These are phyloP conservation scores for Rhododendron vialii DNA, from an alignment of 148 eudicot genomes.

Conservation along the genomic window DNA sequence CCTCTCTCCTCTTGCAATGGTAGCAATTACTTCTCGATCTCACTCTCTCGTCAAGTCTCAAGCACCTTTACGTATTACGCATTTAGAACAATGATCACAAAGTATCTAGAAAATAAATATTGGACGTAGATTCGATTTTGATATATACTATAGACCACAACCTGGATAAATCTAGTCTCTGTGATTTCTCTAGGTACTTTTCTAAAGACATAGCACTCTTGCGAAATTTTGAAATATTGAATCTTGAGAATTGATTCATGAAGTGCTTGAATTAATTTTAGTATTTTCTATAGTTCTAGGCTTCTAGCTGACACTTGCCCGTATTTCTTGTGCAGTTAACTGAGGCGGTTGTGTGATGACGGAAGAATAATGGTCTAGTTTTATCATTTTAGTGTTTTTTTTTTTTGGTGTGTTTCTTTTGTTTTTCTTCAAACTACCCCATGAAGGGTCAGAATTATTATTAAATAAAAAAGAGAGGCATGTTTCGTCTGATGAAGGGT, in stretches of 20 bases:
- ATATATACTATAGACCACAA: background rate
- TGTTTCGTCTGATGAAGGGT: background rate
- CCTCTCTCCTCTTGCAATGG: conserved; percentile 41
- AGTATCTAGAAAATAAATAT: too few relatives aligned
- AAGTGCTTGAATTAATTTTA: background rate
- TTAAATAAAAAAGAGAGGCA: background rate
- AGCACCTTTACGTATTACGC: too few relatives aligned
- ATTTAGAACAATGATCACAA: too few relatives aligned
- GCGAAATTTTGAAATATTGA: background rate
- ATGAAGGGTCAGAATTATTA: background rate
- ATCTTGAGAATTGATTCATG: background rate
- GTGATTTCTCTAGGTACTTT: background rate
- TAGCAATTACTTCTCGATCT: background rate
- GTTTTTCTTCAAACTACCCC: background rate
- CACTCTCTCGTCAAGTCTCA: background rate
- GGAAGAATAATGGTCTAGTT: background rate
- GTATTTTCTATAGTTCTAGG: background rate
- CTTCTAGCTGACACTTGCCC: background rate
- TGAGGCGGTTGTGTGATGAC: background rate
- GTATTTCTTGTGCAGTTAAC: background rate
- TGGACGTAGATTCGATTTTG: background rate
- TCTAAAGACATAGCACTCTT: background rate
- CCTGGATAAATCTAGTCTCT: background rate
- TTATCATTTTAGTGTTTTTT: background rate
- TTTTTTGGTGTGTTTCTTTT: background rate